Evolutionary conservation across 805 yeast species (phyloP).

Genomic region (Candida ortonii): DNA sequence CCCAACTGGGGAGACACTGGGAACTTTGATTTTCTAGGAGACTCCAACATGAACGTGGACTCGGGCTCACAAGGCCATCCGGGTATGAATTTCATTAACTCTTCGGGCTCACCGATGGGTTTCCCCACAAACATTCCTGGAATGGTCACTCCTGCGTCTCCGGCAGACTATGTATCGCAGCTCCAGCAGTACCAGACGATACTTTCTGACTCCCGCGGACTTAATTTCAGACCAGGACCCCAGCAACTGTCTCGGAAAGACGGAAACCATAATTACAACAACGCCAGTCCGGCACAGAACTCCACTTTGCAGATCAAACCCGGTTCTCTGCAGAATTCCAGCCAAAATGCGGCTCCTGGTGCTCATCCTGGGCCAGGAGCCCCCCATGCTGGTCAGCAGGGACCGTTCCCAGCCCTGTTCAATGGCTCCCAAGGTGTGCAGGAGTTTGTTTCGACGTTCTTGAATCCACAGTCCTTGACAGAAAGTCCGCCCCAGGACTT

Average conservation of each 20-base stretch:
- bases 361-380: too few species aligned
- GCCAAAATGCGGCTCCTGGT: too few species aligned
- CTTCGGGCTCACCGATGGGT: conserved; percentile 20
- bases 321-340: too few species aligned
- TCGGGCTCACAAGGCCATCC: conserved; percentile 13
- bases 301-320: too few species aligned
- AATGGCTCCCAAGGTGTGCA: conserved; percentile 10
- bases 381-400: too few species aligned
- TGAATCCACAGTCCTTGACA: conserved; percentile 16
- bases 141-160: conserved; percentile 24
- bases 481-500: conserved; percentile 7
- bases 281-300: conserved; percentile 1
- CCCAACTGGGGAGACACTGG: conserved; percentile 30
- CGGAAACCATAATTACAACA: background rate
- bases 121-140: conserved; percentile 26
- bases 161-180: conserved; percentile 33
- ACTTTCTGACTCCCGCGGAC: conserved; percentile 27
- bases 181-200: conserved; percentile 34
- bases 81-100: conserved; percentile 16
- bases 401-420: too few species aligned
- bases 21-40: conserved; percentile 28
- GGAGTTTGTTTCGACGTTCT: conserved; percentile 14
- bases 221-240: conserved; percentile 15
- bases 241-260: conserved; percentile 3
- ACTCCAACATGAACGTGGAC: conserved; percentile 18